A percentile compares a stretch with the other conserved stretches of the same genome.
Evolutionary conservation across 2,329 filamentous ascomycete species (phyloP).

Genomic region (Chaetomium sp.): DNA sequence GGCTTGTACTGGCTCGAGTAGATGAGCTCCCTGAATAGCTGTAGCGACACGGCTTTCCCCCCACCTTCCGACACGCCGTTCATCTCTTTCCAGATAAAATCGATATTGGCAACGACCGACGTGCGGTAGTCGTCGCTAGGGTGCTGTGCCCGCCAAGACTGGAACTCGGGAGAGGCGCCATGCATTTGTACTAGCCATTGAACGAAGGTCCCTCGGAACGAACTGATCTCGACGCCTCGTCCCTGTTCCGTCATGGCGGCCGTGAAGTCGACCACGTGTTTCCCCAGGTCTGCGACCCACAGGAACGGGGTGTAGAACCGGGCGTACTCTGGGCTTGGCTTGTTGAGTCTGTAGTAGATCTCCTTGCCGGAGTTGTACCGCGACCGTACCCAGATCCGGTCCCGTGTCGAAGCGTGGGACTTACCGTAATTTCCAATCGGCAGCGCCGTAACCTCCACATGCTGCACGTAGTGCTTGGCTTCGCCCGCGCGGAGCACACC

Average conservation of each 20-base stretch:
- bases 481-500: slow-evolving; percentile 47
- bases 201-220: slow-evolving; percentile 54
- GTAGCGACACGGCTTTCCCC: slow-evolving; percentile 15
- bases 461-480: slow-evolving; percentile 44
- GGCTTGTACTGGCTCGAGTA: slow-evolving; percentile 30
- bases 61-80: slow-evolving; percentile 38
- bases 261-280: slow-evolving; percentile 66
- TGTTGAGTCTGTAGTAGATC: slow-evolving; percentile 59
- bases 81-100: slow-evolving; percentile 61
- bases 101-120: slow-evolving; percentile 51
- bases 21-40: slow-evolving; percentile 49
- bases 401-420: slow-evolving; percentile 39
- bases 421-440: slow-evolving; percentile 62
- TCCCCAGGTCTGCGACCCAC: slow-evolving; percentile 65
- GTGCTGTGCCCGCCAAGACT: slow-evolving; percentile 48
- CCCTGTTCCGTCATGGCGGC: slow-evolving; percentile 27
- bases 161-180: slow-evolving; percentile 34
- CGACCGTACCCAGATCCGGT: slow-evolving; percentile 60
- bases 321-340: slow-evolving; percentile 53
- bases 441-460: slow-evolving; percentile 49
- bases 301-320: slow-evolving; percentile 57
- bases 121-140: slow-evolving; percentile 55
- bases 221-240: slow-evolving; percentile 40
- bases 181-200: slow-evolving; percentile 49
- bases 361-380: slow-evolving; percentile 31